Evolutionary conservation across 768 basidiomycete species (phyloP).

Genomic region (Xerocomellus amylosporus): DNA sequence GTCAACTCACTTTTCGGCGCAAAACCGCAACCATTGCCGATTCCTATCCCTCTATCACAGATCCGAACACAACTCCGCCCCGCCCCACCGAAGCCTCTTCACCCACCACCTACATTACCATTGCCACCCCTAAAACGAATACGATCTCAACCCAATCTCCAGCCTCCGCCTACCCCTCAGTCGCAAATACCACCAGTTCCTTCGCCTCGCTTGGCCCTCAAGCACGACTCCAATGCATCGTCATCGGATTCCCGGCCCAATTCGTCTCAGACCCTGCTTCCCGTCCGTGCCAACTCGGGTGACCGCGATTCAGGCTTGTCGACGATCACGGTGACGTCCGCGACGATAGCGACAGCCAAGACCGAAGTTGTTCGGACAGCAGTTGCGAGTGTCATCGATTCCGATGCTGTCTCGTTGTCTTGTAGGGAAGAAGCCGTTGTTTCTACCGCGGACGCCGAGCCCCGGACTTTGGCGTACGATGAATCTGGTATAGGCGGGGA

Average conservation of each 20-base stretch:
- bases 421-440: constrained; percentile 14
- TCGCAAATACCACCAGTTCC: constrained; percentile 11
- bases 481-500: neutral
- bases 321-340: constrained; percentile 41
- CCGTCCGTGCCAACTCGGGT: constrained; percentile 10
- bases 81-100: constrained; percentile 21
- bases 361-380: constrained; percentile 49
- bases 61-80: constrained; percentile 31
- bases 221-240: neutral
- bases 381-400: constrained; percentile 49
- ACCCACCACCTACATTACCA: constrained; percentile 21
- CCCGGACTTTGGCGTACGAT: neutral
- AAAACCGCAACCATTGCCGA: constrained; percentile 25
- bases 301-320: constrained; percentile 38
- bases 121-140: constrained; percentile 22
- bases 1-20: constrained; percentile 24
- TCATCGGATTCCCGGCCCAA: constrained; percentile 9
- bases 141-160: constrained; percentile 14
- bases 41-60: constrained; percentile 28
- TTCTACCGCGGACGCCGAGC: constrained; percentile 10
- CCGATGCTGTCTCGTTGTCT: constrained; percentile 24
- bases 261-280: constrained; percentile 22
- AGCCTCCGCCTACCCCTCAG: neutral
- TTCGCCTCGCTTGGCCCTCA: constrained; percentile 1
- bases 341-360: constrained; percentile 45